Evolutionary conservation across 345 rosid genomes (phyloP).

Genomic region (Dimocarpus longan): DNA sequence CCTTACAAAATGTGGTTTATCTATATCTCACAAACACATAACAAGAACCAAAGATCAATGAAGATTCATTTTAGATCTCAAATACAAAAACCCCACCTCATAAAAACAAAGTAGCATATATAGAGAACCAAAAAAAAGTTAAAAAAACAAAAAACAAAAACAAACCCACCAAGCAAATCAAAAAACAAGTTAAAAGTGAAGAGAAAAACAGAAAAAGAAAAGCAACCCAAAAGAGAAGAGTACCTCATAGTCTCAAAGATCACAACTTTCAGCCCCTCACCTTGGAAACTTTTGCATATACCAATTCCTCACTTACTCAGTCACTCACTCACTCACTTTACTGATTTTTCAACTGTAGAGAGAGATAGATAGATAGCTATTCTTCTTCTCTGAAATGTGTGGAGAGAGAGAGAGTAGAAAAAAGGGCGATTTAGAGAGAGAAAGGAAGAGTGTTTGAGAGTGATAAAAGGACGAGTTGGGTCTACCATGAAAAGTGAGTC

Average conservation of each 20-base stretch:
- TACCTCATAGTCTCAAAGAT: conserved; percentile 35
- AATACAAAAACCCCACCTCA: conserved; percentile 29
- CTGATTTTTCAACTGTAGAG: conserved; percentile 31
- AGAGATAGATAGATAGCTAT: conserved; percentile 32
- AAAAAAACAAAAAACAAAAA: neutral
- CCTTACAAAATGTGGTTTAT: conserved; percentile 18
- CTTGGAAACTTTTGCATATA: conserved; percentile 12
- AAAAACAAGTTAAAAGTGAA: conserved; percentile 28
- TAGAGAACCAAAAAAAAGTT: conserved; percentile 6
- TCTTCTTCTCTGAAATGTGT: conserved; percentile 48
- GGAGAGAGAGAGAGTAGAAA: conserved; percentile 24
- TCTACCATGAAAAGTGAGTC: conserved; percentile 57
- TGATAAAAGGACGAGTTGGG: conserved; percentile 26
- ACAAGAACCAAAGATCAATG: conserved; percentile 27
- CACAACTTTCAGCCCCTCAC: conserved; percentile 34
- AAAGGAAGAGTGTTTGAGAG: conserved; percentile 19
- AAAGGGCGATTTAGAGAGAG: neutral
- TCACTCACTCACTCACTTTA: conserved; percentile 23
- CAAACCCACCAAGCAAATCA: conserved; percentile 26
- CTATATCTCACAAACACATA: neutral
- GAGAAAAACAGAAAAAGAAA: conserved; percentile 22
- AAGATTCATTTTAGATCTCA: conserved; percentile 48
- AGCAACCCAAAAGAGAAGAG: conserved; percentile 25
- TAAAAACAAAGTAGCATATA: conserved; percentile 35
- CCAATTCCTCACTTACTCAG: conserved; percentile 15